Conservation (phyloP, 1,139 yeast species). For the Chernovozyma aurita region DNA sequence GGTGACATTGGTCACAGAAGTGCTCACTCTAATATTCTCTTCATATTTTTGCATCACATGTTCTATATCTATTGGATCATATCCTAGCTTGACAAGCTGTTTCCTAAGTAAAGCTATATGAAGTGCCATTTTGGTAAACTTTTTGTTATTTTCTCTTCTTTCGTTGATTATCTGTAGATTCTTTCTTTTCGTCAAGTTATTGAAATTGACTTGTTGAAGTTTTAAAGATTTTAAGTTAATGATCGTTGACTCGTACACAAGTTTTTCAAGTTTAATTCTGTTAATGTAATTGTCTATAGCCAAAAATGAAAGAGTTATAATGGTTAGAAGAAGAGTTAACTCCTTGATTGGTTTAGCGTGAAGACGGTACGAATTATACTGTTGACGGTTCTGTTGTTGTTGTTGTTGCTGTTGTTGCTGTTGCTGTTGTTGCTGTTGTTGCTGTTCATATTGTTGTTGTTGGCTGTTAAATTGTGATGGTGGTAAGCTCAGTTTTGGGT, state of each 20-base stretch:
- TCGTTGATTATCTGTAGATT: slow-evolving; percentile 46
- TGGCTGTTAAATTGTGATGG: background rate
- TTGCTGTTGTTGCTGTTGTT: background rate
- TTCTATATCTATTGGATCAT: slow-evolving; percentile 51
- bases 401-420: background rate
- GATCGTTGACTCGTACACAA: slow-evolving; percentile 34
- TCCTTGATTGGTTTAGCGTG: slow-evolving; percentile 19
- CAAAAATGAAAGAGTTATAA: slow-evolving; percentile 39
- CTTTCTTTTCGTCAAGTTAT: slow-evolving; percentile 41
- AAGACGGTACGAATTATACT: background rate
- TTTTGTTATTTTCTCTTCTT: slow-evolving; percentile 42
- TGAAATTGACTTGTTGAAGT: slow-evolving; percentile 39
- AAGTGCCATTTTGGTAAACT: slow-evolving; percentile 56
- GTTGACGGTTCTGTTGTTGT: no score
- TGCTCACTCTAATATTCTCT: slow-evolving; percentile 50
- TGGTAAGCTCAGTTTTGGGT: background rate
- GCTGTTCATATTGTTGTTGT: background rate
- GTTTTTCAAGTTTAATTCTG: slow-evolving; percentile 38
- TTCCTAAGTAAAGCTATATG: slow-evolving; percentile 61
- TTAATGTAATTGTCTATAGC: slow-evolving; percentile 50
- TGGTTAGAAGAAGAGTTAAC: slow-evolving; percentile 31
- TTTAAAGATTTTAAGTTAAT: slow-evolving; percentile 40
- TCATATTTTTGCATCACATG: slow-evolving; percentile 52
- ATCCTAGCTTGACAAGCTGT: slow-evolving; percentile 49
- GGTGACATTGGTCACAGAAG: slow-evolving; percentile 48